Evolutionary conservation across 139 green algal genomes (phyloP).

Genomic region (Desmodesmus armatus): DNA sequence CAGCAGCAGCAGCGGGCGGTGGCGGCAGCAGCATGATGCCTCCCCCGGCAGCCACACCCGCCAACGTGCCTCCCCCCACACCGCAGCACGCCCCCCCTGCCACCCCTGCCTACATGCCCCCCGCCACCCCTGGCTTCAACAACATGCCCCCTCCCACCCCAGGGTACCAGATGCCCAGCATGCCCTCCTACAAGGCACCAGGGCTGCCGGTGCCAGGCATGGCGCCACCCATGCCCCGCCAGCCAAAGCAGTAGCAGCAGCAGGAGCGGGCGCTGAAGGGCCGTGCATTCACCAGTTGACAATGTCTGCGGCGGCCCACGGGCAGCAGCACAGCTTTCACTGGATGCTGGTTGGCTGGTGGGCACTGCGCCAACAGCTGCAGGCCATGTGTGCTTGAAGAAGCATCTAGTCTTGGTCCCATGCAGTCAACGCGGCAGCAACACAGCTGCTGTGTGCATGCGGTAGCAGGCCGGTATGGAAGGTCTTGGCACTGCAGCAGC

Average conservation of each 20-base stretch:
- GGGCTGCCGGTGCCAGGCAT: neutral
- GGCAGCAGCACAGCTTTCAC: too few species aligned
- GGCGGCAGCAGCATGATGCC: constrained; percentile 6
- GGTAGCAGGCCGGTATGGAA: too few species aligned
- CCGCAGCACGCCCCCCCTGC: constrained; percentile 17
- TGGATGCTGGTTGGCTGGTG: too few species aligned
- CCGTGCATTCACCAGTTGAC: too few species aligned
- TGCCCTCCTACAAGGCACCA: neutral
- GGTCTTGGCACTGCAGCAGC: too few species aligned
- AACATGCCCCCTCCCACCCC: constrained; percentile 26
- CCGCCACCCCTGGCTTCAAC: neutral
- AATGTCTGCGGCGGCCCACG: too few species aligned
- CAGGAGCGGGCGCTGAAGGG: too few species aligned
- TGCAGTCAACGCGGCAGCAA: too few species aligned
- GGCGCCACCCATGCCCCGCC: constrained; percentile 19
- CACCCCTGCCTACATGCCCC: constrained; percentile 28
- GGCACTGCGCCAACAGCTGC: too few species aligned
- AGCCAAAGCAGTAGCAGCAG: constrained; percentile 6
- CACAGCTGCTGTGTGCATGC: too few species aligned
- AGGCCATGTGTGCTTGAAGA: too few species aligned
- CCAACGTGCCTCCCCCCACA: neutral
- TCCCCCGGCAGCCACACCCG: constrained; percentile 28
- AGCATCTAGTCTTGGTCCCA: too few species aligned
- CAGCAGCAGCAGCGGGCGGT: constrained; percentile 5
- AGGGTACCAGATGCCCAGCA: constrained; percentile 33